Percentiles rank a stretch among this genome's conserved stretches.
These are phyloP conservation scores for Aspergillus sparsus DNA, from an alignment of 495 filamentous ascomycete genomes.

Conservation along the genomic window DNA sequence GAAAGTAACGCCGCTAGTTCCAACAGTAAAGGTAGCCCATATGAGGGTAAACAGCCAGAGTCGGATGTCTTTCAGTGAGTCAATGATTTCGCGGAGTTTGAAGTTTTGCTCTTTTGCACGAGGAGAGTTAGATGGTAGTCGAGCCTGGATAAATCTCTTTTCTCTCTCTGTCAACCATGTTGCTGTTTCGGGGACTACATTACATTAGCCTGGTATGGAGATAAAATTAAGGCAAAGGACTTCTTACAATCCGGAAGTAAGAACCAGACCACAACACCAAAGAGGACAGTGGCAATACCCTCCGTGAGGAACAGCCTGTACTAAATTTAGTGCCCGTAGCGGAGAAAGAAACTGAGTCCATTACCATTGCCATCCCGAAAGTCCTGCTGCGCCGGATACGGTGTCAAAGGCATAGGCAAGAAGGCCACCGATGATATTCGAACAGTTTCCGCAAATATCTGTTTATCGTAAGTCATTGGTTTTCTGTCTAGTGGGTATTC, in stretches of 20 bases:
- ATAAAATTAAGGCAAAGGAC: no score
- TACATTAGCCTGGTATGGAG: neutral
- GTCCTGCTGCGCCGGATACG: conserved; percentile 31
- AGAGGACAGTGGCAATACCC: neutral
- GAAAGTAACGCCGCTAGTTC: conserved; percentile 41
- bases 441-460: conserved; percentile 29
- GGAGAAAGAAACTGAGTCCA: no score
- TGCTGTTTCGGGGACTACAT: neutral
- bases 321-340: no score
- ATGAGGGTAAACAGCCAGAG: conserved; percentile 30
- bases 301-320: neutral
- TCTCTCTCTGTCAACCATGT: neutral
- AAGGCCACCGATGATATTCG: conserved; percentile 36
- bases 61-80: conserved; percentile 33
- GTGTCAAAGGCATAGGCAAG: conserved; percentile 44
- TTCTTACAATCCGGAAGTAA: neutral
- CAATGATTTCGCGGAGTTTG: conserved; percentile 35
- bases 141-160: conserved; percentile 42
- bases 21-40: conserved; percentile 43
- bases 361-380: conserved; percentile 46
- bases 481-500: no score
- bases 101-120: conserved; percentile 40
- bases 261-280: neutral
- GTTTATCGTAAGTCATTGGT: neutral
- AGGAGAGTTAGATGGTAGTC: conserved; percentile 40